These are phyloP conservation scores for Penicillium mononematosum DNA, from an alignment of 495 filamentous ascomycete species.

Conservation along the genomic window DNA sequence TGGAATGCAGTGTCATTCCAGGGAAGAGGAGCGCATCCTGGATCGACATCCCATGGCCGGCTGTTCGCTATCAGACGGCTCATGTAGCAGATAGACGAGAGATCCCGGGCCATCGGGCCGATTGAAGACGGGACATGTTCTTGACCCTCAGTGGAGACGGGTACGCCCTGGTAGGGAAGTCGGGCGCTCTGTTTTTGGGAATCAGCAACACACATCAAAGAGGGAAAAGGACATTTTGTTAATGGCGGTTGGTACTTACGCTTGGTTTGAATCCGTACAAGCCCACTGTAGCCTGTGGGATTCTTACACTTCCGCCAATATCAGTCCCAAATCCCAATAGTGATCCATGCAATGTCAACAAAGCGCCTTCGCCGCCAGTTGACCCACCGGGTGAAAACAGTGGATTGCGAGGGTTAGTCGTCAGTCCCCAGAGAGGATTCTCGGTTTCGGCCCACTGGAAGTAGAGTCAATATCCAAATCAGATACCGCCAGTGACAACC, in stretches of 20 bases:
- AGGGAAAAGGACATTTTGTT: background rate
- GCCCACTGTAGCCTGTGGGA: constrained; percentile 54
- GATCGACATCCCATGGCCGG: constrained; percentile 47
- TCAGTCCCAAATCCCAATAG: constrained; percentile 65
- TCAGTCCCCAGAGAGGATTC: constrained; percentile 56
- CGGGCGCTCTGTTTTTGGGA: constrained; percentile 36
- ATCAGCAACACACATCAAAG: background rate
- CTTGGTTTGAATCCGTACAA: constrained; percentile 58
- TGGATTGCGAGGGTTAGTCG: constrained; percentile 48
- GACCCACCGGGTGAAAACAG: constrained; percentile 56
- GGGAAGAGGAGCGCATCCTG: constrained; percentile 45
- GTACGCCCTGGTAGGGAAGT: constrained; percentile 47
- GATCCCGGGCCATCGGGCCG: constrained; percentile 50
- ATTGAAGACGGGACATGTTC: constrained; percentile 53
- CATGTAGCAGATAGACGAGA: constrained; percentile 41
- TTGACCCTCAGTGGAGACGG: constrained; percentile 52
- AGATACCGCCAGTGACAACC: background rate
- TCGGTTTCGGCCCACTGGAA: constrained; percentile 51
- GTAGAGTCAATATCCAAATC: background rate
- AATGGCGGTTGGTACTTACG: constrained; percentile 28
- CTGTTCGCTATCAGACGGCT: constrained; percentile 40
- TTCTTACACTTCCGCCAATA: constrained; percentile 60
- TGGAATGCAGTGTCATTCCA: constrained; percentile 45
- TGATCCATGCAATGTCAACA: constrained; percentile 60
- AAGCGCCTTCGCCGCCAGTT: constrained; percentile 62